These are phyloP conservation scores for Ustilago vetiveriae DNA, from an alignment of 1,284 basidiomycete species.

Conservation along the genomic window DNA sequence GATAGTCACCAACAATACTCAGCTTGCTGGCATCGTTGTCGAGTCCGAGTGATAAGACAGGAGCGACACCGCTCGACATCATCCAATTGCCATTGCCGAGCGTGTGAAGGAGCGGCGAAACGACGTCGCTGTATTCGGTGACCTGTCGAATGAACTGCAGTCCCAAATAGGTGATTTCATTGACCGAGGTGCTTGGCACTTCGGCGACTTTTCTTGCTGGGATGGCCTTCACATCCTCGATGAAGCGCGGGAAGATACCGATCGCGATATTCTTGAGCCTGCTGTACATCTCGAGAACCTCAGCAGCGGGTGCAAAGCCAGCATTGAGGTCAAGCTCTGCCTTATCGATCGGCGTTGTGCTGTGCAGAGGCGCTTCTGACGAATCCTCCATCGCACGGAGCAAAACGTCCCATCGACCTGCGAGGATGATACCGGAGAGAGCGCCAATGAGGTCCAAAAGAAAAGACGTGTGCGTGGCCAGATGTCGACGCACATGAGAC, in stretches of 20 bases:
- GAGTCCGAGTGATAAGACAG: constrained; percentile 50
- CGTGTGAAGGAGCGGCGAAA: constrained; percentile 49
- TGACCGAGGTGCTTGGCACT: constrained; percentile 58
- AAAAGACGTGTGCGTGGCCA: constrained; percentile 57
- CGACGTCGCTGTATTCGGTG: constrained; percentile 60
- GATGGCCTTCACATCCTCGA: constrained; percentile 63
- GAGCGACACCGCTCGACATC: constrained; percentile 56
- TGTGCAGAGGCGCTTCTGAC: constrained; percentile 27
- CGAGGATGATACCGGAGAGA: constrained; percentile 30
- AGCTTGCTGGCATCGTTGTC: constrained; percentile 42
- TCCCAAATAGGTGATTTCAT: constrained; percentile 60
- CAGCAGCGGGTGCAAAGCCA: constrained; percentile 33
- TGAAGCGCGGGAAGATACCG: constrained; percentile 60
- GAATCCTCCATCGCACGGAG: constrained; percentile 45
- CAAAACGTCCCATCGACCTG: constrained; percentile 32
- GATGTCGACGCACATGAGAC: constrained; percentile 46
- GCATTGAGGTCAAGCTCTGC: constrained; percentile 37
- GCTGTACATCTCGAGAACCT: constrained; percentile 35
- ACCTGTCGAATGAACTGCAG: constrained; percentile 55
- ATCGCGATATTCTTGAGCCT: constrained; percentile 54
- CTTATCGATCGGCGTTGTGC: constrained; percentile 30
- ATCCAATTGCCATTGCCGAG: constrained; percentile 62
- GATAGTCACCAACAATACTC: constrained; percentile 49
- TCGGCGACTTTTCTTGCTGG: constrained; percentile 56
- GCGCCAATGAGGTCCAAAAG: constrained; percentile 49